phyloP scores from a whole-genome alignment of 1,284 basidiomycete species.

The Ganoderma multipileum region DNA sequence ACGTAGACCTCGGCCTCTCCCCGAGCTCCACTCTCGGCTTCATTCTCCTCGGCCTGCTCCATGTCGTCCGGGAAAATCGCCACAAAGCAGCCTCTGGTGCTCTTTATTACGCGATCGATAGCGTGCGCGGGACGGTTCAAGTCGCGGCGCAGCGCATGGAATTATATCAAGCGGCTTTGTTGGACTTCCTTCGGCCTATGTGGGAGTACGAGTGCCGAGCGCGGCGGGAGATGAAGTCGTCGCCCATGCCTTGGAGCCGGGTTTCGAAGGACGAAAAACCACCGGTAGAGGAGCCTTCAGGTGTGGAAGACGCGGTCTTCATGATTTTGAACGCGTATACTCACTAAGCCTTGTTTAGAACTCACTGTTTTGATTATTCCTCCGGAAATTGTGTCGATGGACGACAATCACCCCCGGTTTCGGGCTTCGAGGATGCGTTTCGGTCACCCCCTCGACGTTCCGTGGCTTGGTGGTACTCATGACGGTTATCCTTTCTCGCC shows the following conservation, averaged over 20 bases:
- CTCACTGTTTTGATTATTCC: not conserved
- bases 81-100: not conserved
- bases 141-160: slow-evolving; percentile 2
- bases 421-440: not conserved
- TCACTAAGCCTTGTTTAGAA: not conserved
- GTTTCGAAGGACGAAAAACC: slow-evolving; percentile 2
- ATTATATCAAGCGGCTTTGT: slow-evolving; percentile 5
- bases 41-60: not conserved
- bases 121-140: not conserved
- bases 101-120: slow-evolving; percentile 1
- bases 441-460: slow-evolving; percentile 17
- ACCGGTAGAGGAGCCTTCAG: not conserved
- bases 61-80: slow-evolving; percentile 2
- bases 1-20: slow-evolving; percentile 1
- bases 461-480: slow-evolving; percentile 13
- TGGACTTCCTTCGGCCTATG: slow-evolving; percentile 8
- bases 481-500: slow-evolving; percentile 18
- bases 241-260: slow-evolving; percentile 7
- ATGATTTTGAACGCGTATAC: not conserved
- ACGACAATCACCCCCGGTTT: slow-evolving; percentile 2
- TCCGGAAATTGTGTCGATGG: slow-evolving; percentile 1
- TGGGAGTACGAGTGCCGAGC: slow-evolving; percentile 10
- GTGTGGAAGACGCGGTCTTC: not conserved
- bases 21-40: slow-evolving; percentile 1
- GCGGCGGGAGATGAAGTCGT: slow-evolving; percentile 7